These are phyloP conservation scores for Wickerhamiella azyma DNA, from an alignment of 805 yeast genomes.

Conservation along the genomic window DNA sequence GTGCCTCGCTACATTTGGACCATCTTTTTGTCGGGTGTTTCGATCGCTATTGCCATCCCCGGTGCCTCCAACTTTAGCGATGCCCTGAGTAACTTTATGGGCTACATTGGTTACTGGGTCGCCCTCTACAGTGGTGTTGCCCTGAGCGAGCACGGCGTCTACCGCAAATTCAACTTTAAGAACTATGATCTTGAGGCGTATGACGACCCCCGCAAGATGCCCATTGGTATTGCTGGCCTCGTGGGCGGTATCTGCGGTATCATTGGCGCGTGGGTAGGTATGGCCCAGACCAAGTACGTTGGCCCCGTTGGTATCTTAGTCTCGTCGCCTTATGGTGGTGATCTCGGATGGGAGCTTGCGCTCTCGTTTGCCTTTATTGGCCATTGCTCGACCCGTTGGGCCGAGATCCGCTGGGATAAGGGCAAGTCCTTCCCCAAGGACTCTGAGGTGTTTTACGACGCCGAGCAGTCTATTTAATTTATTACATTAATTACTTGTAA, in stretches of 20 bases:
- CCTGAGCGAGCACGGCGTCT: constrained; percentile 72
- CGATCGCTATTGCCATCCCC: constrained; percentile 80
- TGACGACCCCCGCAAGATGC: constrained; percentile 43
- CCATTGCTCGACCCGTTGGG: constrained; percentile 15
- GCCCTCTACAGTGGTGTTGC: constrained; percentile 69
- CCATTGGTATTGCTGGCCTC: constrained; percentile 67
- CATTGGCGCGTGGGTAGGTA: constrained; percentile 77
- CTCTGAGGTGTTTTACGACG: constrained; percentile 1
- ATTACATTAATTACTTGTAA: background rate
- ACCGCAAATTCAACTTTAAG: constrained; percentile 40
- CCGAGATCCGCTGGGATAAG: constrained; percentile 14
- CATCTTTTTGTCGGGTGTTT: constrained; percentile 52
- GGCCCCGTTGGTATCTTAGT: constrained; percentile 54
- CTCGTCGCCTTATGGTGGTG: constrained; percentile 47
- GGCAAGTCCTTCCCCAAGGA: constrained; percentile 5
- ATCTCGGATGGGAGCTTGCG: constrained; percentile 73
- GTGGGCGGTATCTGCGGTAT: constrained; percentile 70
- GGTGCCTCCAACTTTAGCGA: constrained; percentile 60
- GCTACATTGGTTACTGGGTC: constrained; percentile 80
- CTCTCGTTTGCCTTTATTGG: constrained; percentile 51
- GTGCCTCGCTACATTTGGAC: constrained; percentile 84
- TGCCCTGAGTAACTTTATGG: constrained; percentile 80
- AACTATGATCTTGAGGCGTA: constrained; percentile 54
- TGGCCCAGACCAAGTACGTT: constrained; percentile 72
- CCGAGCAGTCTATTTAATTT: constrained; percentile 1